Conservation (phyloP, 345 rosid genomes). For the Isatis tinctoria region DNA sequence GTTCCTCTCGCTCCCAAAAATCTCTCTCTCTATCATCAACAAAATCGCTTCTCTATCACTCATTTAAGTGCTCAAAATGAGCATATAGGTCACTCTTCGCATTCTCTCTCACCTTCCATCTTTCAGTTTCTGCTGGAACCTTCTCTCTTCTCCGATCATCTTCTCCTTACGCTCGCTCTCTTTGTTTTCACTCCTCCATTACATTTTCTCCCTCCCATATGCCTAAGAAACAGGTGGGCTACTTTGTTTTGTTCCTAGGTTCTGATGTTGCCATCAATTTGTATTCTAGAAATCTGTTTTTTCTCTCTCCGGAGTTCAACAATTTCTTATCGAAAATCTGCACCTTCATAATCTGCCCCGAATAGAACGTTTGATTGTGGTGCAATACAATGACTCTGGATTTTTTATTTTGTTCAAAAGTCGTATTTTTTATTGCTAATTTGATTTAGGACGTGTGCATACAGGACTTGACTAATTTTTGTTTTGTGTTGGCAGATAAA, state of each 20-base stretch:
- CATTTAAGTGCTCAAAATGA: too few species aligned
- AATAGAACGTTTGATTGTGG: not conserved
- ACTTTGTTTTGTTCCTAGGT: not conserved
- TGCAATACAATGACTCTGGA: not conserved
- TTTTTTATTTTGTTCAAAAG: too few species aligned
- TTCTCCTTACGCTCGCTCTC: constrained; percentile 33
- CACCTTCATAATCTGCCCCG: not conserved
- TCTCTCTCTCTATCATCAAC: too few species aligned
- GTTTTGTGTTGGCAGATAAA: constrained; percentile 35
- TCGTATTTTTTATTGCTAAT: not conserved
- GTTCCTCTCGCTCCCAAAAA: too few species aligned
- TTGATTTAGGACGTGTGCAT: not conserved
- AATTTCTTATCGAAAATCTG: not conserved
- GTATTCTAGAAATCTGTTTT: not conserved
- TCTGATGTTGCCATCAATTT: not conserved
- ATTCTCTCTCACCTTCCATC: too few species aligned
- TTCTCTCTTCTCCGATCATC: constrained; percentile 33
- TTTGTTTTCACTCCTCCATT: constrained; percentile 14
- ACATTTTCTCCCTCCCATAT: constrained; percentile 16
- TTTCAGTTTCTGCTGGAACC: not conserved
- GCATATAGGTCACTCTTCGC: constrained; percentile 33
- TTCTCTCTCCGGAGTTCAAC: not conserved
- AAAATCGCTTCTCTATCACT: too few species aligned
- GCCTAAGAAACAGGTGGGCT: constrained; percentile 40
- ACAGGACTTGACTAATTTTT: not conserved